Evolutionary conservation across 176 grass and related monocot species (phyloP).

Genomic region (Cenchrus fungigraminus): DNA sequence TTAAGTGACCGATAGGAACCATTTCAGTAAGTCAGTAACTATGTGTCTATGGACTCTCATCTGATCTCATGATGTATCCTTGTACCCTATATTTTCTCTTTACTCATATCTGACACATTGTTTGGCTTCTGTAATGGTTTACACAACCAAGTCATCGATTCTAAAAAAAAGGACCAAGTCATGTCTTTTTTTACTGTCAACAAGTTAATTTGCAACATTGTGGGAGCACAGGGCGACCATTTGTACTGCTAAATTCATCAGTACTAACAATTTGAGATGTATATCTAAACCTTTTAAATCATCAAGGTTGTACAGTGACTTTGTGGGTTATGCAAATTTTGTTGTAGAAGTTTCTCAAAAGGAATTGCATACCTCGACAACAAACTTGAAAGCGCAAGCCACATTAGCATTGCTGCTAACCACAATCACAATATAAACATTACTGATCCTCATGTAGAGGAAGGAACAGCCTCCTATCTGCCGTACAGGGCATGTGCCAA

Average conservation of each 20-base stretch:
- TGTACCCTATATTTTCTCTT: neutral
- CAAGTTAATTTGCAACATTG: neutral
- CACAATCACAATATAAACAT: conserved; percentile 94
- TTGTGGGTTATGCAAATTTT: neutral
- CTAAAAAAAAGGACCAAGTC: neutral
- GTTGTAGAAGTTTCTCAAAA: conserved; percentile 10
- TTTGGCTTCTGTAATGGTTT: neutral
- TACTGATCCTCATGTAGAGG: conserved; percentile 96
- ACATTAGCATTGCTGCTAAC: conserved; percentile 97
- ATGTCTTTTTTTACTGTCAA: conserved; percentile 18
- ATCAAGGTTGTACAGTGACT: conserved; percentile 21
- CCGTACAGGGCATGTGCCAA: conserved; percentile 88
- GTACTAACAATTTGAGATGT: neutral
- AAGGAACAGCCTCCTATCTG: conserved; percentile 95
- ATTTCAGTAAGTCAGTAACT: neutral
- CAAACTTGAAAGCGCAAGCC: conserved; percentile 90
- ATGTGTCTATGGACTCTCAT: neutral
- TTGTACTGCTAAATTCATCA: neutral
- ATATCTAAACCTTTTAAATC: neutral
- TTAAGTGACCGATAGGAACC: conserved; percentile 6
- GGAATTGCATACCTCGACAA: conserved; percentile 72
- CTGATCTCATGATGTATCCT: neutral
- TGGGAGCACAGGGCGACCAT: neutral
- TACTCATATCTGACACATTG: neutral
- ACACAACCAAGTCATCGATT: too few species aligned